phyloP scores from a whole-genome alignment of 2,329 filamentous ascomycete species.

The Talaromyces rugulosus region DNA sequence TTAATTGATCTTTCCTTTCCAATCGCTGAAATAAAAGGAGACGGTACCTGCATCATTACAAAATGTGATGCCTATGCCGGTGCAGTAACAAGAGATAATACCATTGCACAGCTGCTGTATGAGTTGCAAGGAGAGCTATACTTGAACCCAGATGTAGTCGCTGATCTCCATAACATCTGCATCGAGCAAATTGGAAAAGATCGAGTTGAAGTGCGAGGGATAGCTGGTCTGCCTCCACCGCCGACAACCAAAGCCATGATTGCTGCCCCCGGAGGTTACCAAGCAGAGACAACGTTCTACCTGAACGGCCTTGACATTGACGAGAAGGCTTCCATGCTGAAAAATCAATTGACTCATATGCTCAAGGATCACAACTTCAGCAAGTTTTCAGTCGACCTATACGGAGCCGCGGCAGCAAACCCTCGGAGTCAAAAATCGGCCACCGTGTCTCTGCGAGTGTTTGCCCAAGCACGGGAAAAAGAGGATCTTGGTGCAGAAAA shows the following conservation, averaged over 20 bases:
- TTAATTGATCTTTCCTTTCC: constrained; percentile 20
- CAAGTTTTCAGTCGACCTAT: constrained; percentile 30
- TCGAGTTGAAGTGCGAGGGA: constrained; percentile 3
- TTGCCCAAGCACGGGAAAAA: background rate
- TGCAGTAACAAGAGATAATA: constrained; percentile 17
- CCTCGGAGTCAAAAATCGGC: constrained; percentile 21
- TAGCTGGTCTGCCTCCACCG: constrained; percentile 18
- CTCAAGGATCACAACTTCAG: constrained; percentile 30
- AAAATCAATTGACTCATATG: constrained; percentile 14
- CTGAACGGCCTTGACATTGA: constrained; percentile 23
- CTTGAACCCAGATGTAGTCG: background rate
- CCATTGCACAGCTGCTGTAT: constrained; percentile 23
- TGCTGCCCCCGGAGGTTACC: constrained; percentile 24
- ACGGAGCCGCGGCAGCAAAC: constrained; percentile 13
- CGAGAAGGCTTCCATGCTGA: constrained; percentile 22
- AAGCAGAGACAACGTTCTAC: constrained; percentile 23
- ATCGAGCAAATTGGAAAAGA: background rate
- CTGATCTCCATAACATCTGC: background rate
- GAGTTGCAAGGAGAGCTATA: constrained; percentile 23
- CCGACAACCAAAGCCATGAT: constrained; percentile 21
- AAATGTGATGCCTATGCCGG: constrained; percentile 16
- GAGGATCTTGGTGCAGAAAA: constrained; percentile 18
- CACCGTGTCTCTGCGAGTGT: constrained; percentile 7
- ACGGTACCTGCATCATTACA: constrained; percentile 16
- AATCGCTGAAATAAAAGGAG: constrained; percentile 19